phyloP scores from a whole-genome alignment of 441 rosid genomes.

The Pelargonium citronellum region DNA sequence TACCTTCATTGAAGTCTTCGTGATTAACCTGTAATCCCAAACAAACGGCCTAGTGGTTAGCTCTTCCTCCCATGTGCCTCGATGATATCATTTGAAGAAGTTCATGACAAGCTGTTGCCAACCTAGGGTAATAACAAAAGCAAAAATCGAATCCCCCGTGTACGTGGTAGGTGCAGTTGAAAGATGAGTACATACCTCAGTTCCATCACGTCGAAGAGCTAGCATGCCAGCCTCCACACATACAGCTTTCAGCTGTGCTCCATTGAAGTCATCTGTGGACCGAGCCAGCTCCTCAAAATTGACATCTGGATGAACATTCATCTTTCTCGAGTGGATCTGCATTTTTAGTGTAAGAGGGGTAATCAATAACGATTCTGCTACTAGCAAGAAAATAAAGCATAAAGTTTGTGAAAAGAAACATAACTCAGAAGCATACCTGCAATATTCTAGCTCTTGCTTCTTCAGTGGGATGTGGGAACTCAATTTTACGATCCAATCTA shows the following conservation, averaged over 20 bases:
- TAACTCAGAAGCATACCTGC: conserved; percentile 40
- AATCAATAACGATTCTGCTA: neutral
- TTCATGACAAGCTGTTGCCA: neutral
- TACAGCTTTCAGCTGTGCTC: conserved; percentile 93
- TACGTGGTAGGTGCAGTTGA: too few relatives aligned
- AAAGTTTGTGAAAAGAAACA: neutral
- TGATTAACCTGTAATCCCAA: conserved; percentile 59
- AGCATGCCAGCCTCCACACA: conserved; percentile 99
- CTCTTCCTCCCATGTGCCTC: too few relatives aligned
- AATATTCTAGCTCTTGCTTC: conserved; percentile 97
- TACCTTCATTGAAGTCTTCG: conserved; percentile 95
- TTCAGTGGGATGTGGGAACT: conserved; percentile 93
- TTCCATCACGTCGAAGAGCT: conserved; percentile 94
- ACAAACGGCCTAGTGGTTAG: neutral
- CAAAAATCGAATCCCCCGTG: too few relatives aligned
- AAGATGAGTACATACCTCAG: conserved; percentile 48
- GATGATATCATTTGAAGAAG: neutral
- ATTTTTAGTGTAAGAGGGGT: conserved; percentile 15
- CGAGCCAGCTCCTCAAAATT: conserved; percentile 97
- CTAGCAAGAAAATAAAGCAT: neutral
- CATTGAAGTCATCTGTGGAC: conserved; percentile 92
- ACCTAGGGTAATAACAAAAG: conserved; percentile 3
- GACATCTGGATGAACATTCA: conserved; percentile 91
- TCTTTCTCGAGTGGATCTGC: conserved; percentile 95
- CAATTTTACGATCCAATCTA: conserved; percentile 90